Evolutionary conservation across 2,329 filamentous ascomycete genomes (phyloP), one percentile per base, ranked within the genome.

Genomic region (Pseudogymnoascus sp.): DNA sequence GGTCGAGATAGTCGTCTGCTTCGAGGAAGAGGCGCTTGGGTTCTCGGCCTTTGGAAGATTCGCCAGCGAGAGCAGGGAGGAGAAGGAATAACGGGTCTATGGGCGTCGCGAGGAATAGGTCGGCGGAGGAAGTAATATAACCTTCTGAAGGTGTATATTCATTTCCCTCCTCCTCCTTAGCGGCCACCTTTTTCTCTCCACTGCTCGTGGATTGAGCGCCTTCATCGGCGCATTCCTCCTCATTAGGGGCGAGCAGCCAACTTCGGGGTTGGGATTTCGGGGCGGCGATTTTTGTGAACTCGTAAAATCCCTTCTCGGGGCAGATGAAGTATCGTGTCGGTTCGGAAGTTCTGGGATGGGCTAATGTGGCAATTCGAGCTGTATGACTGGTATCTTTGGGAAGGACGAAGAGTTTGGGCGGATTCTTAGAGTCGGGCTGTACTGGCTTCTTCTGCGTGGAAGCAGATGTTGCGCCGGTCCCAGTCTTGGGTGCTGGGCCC

Each of bases 11-110:
- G 70, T 92, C 89, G 58, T 92, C 88, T 61, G 84, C 78, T 0
- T 84, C 82, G 12, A 91, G 78, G 67, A 90, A 91, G 60, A 87
- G 78, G 45, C 81, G 81, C 70, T 86, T 89, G 40, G 76, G 71
- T 1, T 77, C 77, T 25, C 78, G 76, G 9, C 72, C 69, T 52
- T 78, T 78, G 10, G 76, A 67, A 1, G 74, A 67, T 60, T 60
- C 74, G 72, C 35, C 75, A 74, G 78, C 76, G 1, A 97, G 80
- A 3, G 86, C 82, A 0, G 93, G 89, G 1, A 97, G 78, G 3
- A 96, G 72, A 59, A 97, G 79, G 76, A 97, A 97, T 2, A 97
- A 71, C 4, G 90, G 82, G 73, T 99, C 94, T 61, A 96, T 79
- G 1, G 86, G 83, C 1, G 94, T 96, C 7, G 93, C 90, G 63